A percentile compares a stretch with the other conserved stretches of the same genome.
These are phyloP conservation scores for Cercospora berteroae DNA, from an alignment of 2,329 filamentous ascomycete species.

Conservation along the genomic window DNA sequence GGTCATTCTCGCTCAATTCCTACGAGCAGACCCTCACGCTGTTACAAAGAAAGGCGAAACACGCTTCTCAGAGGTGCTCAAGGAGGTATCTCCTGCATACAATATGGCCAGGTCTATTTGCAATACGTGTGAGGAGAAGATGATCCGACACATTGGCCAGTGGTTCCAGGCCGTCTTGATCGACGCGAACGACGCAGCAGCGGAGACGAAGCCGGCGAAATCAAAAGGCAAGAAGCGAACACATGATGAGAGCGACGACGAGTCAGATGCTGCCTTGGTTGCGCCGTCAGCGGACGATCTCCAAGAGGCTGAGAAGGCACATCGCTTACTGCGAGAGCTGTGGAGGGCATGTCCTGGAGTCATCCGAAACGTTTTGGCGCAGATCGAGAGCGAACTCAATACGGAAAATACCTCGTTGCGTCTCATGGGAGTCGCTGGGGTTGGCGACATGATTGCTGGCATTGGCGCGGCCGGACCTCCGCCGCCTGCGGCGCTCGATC, in stretches of 20 bases:
- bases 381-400: conserved; percentile 86
- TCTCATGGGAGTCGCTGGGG: conserved; percentile 83
- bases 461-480: conserved; percentile 89
- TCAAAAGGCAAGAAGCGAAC: conserved; percentile 45
- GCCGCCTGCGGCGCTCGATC: conserved; percentile 68
- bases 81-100: conserved; percentile 88
- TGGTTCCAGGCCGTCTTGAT: conserved; percentile 98
- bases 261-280: conserved; percentile 39
- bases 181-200: conserved; percentile 60
- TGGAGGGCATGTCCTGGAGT: conserved; percentile 90
- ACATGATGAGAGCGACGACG: conserved; percentile 43
- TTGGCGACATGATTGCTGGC: conserved; percentile 91
- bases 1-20: conserved; percentile 90
- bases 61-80: conserved; percentile 48
- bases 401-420: conserved; percentile 87
- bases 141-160: conserved; percentile 89
- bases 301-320: conserved; percentile 83
- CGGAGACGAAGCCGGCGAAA: conserved; percentile 46
- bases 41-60: conserved; percentile 46
- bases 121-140: conserved; percentile 84
- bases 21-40: conserved; percentile 73
- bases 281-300: conserved; percentile 77
- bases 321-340: conserved; percentile 82
- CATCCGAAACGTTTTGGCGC: conserved; percentile 87
- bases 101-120: conserved; percentile 95